phyloP scores from a whole-genome alignment of 2,329 filamentous ascomycete species.

The Meredithiella fracta region DNA sequence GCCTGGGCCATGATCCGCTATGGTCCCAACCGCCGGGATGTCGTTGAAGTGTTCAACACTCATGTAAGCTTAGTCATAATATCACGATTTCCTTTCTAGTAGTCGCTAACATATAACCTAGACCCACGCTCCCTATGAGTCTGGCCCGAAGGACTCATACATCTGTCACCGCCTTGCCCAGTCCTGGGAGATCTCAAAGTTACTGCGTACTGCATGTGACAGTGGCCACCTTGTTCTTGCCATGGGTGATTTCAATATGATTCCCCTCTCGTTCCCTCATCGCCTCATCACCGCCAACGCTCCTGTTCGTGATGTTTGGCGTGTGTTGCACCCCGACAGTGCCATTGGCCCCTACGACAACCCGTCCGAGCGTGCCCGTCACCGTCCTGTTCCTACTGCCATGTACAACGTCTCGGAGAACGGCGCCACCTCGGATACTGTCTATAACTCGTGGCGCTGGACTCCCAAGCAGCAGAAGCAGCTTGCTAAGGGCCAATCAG shows the following conservation, averaged over 20 bases:
- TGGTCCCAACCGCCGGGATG: conserved; percentile 44
- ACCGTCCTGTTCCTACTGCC: conserved; percentile 54
- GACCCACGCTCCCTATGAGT: conserved; percentile 74
- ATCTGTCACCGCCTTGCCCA: conserved; percentile 80
- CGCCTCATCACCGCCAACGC: conserved; percentile 63
- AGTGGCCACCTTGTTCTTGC: conserved; percentile 70
- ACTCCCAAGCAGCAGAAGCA: conserved; percentile 50
- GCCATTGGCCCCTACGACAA: conserved; percentile 60
- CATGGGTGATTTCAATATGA: conserved; percentile 91
- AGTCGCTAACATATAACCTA: conserved; percentile 17
- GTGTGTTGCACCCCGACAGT: conserved; percentile 65
- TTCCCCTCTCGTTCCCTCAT: conserved; percentile 73
- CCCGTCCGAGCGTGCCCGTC: conserved; percentile 47
- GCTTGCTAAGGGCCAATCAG: conserved; percentile 36
- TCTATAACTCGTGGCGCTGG: conserved; percentile 91
- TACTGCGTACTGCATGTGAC: conserved; percentile 66
- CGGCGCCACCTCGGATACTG: conserved; percentile 72
- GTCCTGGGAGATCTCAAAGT: conserved; percentile 85
- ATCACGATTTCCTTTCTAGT: not conserved
- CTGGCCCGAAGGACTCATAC: conserved; percentile 66
- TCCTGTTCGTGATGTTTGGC: conserved; percentile 71
- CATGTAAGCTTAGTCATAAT: conserved; percentile 39
- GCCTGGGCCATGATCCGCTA: conserved; percentile 67
- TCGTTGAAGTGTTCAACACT: conserved; percentile 83
- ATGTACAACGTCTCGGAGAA: conserved; percentile 64